Percentiles rank a stretch among this genome's conserved stretches.
Conservation (phyloP, 495 filamentous ascomycete genomes). For the Cetradonia linearis region DNA sequence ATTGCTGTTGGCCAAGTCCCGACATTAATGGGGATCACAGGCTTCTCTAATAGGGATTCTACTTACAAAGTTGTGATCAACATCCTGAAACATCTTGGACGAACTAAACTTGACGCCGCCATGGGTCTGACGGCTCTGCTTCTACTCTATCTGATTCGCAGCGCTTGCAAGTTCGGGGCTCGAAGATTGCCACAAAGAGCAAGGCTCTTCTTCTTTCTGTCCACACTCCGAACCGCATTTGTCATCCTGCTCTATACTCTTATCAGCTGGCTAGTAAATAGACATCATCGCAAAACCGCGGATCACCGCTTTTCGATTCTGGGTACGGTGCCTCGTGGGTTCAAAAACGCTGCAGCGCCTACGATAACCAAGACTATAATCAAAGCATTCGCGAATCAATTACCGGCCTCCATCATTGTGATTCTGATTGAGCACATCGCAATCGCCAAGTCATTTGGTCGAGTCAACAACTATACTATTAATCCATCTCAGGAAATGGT, state of each 20-base stretch:
- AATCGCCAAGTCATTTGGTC: conserved; percentile 96
- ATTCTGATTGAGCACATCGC: conserved; percentile 91
- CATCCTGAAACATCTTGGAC: conserved; percentile 64
- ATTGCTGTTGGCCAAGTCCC: conserved; percentile 86
- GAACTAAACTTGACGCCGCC: conserved; percentile 66
- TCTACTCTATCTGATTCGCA: conserved; percentile 76
- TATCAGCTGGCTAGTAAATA: conserved; percentile 78
- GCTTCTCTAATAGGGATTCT: conserved; percentile 56
- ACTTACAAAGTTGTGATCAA: conserved; percentile 85
- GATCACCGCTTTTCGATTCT: conserved; percentile 54
- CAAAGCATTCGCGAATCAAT: conserved; percentile 46
- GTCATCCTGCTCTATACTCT: conserved; percentile 89
- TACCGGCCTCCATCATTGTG: conserved; percentile 82
- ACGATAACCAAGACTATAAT: conserved; percentile 54
- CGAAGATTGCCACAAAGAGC: conserved; percentile 57
- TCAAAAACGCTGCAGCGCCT: conserved; percentile 72
- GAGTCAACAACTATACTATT: conserved; percentile 97
- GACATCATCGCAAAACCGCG: conserved; percentile 40
- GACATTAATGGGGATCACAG: conserved; percentile 71
- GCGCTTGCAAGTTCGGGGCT: conserved; percentile 52
- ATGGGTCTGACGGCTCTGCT: conserved; percentile 78
- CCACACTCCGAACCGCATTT: conserved; percentile 82
- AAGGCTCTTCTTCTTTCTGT: conserved; percentile 78
- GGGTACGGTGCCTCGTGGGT: conserved; percentile 69
- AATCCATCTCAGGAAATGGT: conserved; percentile 95